Base-by-base conservation (phyloP, 371 early-diverging fungal species). In the Nosema muscidifuracis region DNA sequence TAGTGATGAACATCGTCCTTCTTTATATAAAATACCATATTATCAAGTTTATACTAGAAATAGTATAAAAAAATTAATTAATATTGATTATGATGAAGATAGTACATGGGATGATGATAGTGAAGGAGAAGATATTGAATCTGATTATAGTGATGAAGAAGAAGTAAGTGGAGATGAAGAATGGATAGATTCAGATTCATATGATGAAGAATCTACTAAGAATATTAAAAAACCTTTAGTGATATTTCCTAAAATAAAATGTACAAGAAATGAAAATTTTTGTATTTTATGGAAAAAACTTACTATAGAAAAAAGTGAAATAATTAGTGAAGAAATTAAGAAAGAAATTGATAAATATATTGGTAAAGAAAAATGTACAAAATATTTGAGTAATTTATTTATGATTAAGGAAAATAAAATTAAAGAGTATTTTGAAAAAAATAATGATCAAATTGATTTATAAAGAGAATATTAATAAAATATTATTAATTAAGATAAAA, bases 101-200 rank as follows among this genome's bases (percentile, higher is more conserved):
- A 34, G 38, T 62, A 62, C 62, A 42, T 62, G 62, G 62, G 62
- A 62, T 22, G 62, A 62, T 24, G 62, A 62, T 24, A 10, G 9
- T 13, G 42, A 62, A 18, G 62, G 38, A 22, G 62, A 62, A 26
- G 13, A 13, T 42, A 62, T 62, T 40, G 43, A 13, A 20, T 62
- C 62, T 7, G 62, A 42, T 1, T 40, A 62, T 4, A 40, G 20
- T 28, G 62, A 62, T 2, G 62, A 62, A 15, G 62, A 62, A 9
- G 31, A 18, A 34, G 31, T 16, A 24, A 62, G 42, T 62, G 28
- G 7, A 24, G 7, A 18, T 13, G 24, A 28, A 12, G 62, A 62
- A 42, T 62, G 33, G 33, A 20, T 62, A 20, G 62, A 62, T 4
- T 2, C 28, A 9, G 62, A 62, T 40, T 40, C 62, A 26, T 31